Evolutionary conservation across 805 yeast species (phyloP).

Genomic region (Blastobotrys parvus): DNA sequence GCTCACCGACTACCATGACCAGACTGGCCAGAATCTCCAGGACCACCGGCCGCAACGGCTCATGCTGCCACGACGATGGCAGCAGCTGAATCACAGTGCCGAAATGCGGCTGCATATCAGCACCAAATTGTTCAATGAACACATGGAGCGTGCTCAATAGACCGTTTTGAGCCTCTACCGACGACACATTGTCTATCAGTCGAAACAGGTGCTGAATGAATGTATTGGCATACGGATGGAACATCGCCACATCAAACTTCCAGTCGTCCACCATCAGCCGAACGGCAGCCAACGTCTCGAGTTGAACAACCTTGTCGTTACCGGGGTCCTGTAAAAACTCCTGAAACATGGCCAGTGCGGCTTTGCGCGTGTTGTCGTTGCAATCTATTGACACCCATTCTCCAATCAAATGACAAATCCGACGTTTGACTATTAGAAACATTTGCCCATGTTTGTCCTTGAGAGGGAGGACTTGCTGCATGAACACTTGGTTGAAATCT

Average conservation of each 20-base stretch:
- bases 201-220: conserved; percentile 43
- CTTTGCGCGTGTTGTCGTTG: conserved; percentile 46
- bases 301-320: conserved; percentile 71
- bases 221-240: conserved; percentile 54
- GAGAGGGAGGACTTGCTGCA: conserved; percentile 60
- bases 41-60: conserved; percentile 29
- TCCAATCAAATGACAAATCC: conserved; percentile 65
- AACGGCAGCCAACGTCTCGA: conserved; percentile 66
- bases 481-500: conserved; percentile 58
- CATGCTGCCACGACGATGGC: conserved; percentile 70
- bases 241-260: conserved; percentile 65
- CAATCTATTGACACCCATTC: conserved; percentile 75
- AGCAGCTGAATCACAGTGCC: conserved; percentile 35
- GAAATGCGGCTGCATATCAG: conserved; percentile 21
- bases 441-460: conserved; percentile 40
- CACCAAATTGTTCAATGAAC: conserved; percentile 32
- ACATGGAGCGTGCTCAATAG: conserved; percentile 60
- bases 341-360: conserved; percentile 51
- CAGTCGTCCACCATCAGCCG: conserved; percentile 71
- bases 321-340: conserved; percentile 38
- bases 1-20: conserved; percentile 18
- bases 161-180: conserved; percentile 71
- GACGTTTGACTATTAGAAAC: conserved; percentile 58
- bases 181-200: conserved; percentile 39
- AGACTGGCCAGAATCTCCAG: conserved; percentile 29